Evolutionary conservation across 164 flowering plant species (phyloP).

Genomic region (Magnolia officinalis): DNA sequence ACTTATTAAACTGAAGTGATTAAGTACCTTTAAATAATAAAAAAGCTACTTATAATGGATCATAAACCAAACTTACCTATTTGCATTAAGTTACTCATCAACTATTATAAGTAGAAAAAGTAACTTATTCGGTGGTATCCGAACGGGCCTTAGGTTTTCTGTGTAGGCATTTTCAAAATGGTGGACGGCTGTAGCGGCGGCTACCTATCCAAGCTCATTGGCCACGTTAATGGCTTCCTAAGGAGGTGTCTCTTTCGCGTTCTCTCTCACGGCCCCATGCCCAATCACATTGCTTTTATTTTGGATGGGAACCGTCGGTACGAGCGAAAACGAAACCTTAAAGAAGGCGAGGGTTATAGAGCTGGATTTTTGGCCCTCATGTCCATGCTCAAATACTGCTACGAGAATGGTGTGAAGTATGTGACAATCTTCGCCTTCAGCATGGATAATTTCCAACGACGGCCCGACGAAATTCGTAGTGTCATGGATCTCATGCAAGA

Average conservation of each 20-base stretch:
- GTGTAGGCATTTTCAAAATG: too few species aligned
- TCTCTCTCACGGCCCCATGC: constrained; percentile 54
- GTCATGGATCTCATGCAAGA: constrained; percentile 65
- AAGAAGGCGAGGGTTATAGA: constrained; percentile 44
- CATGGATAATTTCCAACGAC: constrained; percentile 76
- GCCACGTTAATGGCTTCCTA: constrained; percentile 9
- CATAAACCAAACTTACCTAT: too few species aligned
- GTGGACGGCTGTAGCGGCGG: background rate
- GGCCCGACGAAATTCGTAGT: constrained; percentile 54
- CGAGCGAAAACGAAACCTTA: constrained; percentile 37
- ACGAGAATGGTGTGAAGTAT: constrained; percentile 62
- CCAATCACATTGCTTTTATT: constrained; percentile 57
- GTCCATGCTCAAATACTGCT: constrained; percentile 54
- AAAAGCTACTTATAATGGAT: too few species aligned
- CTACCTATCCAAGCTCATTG: constrained; percentile 1
- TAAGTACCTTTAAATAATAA: too few species aligned
- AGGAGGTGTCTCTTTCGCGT: constrained; percentile 30
- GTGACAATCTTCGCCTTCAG: constrained; percentile 75
- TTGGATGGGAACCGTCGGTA: constrained; percentile 71
- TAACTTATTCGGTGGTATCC: too few species aligned
- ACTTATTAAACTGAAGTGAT: too few species aligned
- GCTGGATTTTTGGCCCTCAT: constrained; percentile 46
- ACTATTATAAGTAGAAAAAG: too few species aligned
- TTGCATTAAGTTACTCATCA: too few species aligned
- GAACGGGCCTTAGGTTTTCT: too few species aligned